Percentiles rank a stretch among this genome's conserved stretches.
phyloP scores from a whole-genome alignment of 1,139 yeast species.

The Saccharomyces pastorianus region DNA sequence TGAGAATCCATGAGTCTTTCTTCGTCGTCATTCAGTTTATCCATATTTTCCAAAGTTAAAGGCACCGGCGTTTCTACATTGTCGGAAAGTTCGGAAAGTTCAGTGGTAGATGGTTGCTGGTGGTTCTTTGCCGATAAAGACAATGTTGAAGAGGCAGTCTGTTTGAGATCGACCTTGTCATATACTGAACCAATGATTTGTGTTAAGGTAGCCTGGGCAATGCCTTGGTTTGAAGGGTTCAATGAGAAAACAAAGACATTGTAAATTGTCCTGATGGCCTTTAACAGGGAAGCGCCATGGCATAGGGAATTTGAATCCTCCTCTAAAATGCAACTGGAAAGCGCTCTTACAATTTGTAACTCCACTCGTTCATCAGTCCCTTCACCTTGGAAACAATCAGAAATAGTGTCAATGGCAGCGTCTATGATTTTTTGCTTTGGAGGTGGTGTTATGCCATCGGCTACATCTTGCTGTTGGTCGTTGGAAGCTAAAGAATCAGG shows the following conservation, averaged over 20 bases:
- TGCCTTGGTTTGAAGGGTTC: slow-evolving; percentile 76
- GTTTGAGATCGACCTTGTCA: slow-evolving; percentile 49
- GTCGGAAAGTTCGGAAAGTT: neutral
- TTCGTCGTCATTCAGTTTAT: slow-evolving; percentile 48
- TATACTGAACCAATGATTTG: slow-evolving; percentile 87
- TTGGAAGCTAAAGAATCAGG: slow-evolving; percentile 34
- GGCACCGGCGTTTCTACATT: slow-evolving; percentile 23
- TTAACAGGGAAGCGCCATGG: slow-evolving; percentile 82
- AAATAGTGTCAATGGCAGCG: slow-evolving; percentile 76
- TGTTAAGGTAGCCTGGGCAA: slow-evolving; percentile 91
- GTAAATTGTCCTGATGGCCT: slow-evolving; percentile 88
- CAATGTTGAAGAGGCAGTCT: slow-evolving; percentile 5
- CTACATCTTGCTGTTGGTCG: slow-evolving; percentile 29
- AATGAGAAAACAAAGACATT: slow-evolving; percentile 82
- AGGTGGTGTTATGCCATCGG: slow-evolving; percentile 41
- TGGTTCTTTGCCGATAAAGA: slow-evolving; percentile 1
- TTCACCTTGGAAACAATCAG: slow-evolving; percentile 84
- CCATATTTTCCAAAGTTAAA: slow-evolving; percentile 53
- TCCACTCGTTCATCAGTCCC: slow-evolving; percentile 85
- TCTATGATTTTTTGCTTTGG: slow-evolving; percentile 60
- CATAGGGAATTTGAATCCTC: slow-evolving; percentile 60
- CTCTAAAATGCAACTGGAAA: slow-evolving; percentile 77
- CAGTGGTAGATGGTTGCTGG: neutral
- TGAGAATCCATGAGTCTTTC: slow-evolving; percentile 47
- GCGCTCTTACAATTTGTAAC: slow-evolving; percentile 83